Evolutionary conservation across 2,329 filamentous ascomycete species (phyloP).

Genomic region (Colletotrichum sp.): DNA sequence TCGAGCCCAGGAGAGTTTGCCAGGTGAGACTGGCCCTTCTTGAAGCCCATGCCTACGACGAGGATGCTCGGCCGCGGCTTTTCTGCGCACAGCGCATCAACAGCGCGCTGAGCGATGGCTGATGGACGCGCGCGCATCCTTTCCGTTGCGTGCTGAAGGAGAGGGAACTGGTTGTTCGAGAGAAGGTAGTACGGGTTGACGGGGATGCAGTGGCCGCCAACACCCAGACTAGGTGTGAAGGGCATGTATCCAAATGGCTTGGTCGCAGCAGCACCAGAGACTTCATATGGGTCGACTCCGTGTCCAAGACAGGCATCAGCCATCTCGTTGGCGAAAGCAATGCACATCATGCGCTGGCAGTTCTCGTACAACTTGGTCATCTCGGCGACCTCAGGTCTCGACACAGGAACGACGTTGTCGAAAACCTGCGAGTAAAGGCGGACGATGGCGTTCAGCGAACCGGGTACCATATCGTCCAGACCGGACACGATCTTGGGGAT

Average conservation of each 20-base stretch:
- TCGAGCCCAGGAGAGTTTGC: constrained; percentile 53
- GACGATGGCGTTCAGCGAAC: constrained; percentile 48
- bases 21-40: constrained; percentile 51
- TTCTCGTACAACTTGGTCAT: constrained; percentile 66
- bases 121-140: constrained; percentile 48
- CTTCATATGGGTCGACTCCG: constrained; percentile 56
- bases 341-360: constrained; percentile 60
- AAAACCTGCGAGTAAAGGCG: constrained; percentile 53
- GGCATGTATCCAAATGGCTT: constrained; percentile 60
- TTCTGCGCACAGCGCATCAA: constrained; percentile 32
- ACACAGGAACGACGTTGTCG: constrained; percentile 52
- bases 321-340: constrained; percentile 63
- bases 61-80: constrained; percentile 36
- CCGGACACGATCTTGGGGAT: constrained; percentile 62
- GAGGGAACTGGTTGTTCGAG: constrained; percentile 50
- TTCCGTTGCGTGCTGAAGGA: constrained; percentile 48
- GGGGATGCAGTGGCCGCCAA: constrained; percentile 62
- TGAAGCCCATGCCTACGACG: constrained; percentile 56
- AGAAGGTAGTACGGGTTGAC: constrained; percentile 61
- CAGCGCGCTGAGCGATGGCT: constrained; percentile 39
- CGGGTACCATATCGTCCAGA: constrained; percentile 49
- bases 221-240: constrained; percentile 51
- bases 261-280: constrained; percentile 51
- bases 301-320: constrained; percentile 53
- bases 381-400: constrained; percentile 59